Percentiles rank a stretch among this genome's conserved stretches.
phyloP scores from a whole-genome alignment of 371 early-diverging fungal genomes.

The Syncephalastrum contaminatum region DNA sequence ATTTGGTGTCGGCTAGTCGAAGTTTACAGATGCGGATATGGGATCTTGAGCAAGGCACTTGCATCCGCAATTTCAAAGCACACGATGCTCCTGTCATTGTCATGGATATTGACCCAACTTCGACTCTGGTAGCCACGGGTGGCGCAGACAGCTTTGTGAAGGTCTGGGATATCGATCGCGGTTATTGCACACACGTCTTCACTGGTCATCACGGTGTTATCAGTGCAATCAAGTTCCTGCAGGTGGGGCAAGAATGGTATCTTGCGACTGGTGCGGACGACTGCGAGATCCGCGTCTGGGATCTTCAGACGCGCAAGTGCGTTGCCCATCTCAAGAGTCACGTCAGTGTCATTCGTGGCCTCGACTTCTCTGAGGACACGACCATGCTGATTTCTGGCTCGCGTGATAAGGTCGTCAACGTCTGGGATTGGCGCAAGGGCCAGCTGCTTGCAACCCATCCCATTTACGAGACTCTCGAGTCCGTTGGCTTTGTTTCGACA shows the following conservation, averaged over 20 bases:
- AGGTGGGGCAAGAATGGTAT: slow-evolving; percentile 55
- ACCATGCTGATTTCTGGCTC: slow-evolving; percentile 82
- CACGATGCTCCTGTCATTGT: slow-evolving; percentile 92
- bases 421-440: slow-evolving; percentile 82
- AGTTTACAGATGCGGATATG: slow-evolving; percentile 77
- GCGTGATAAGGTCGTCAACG: slow-evolving; percentile 92
- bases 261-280: slow-evolving; percentile 89
- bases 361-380: slow-evolving; percentile 79
- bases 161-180: slow-evolving; percentile 93
- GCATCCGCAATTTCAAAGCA: slow-evolving; percentile 73
- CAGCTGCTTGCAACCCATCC: slow-evolving; percentile 83
- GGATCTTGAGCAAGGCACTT: slow-evolving; percentile 71
- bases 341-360: slow-evolving; percentile 88
- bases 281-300: slow-evolving; percentile 89
- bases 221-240: slow-evolving; percentile 82
- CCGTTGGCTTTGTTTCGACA: slow-evolving; percentile 63
- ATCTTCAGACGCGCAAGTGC: slow-evolving; percentile 64
- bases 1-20: slow-evolving; percentile 80
- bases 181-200: slow-evolving; percentile 95
- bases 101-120: slow-evolving; percentile 87
- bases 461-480: slow-evolving; percentile 78
- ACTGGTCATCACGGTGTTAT: slow-evolving; percentile 91
- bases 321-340: slow-evolving; percentile 79
- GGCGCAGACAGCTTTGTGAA: slow-evolving; percentile 95
- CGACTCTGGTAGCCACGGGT: slow-evolving; percentile 93